Evolutionary conservation across 2,329 filamentous ascomycete genomes (phyloP), one percentile per base, ranked within the genome.

Genomic region (Juglanconis oblonga): DNA sequence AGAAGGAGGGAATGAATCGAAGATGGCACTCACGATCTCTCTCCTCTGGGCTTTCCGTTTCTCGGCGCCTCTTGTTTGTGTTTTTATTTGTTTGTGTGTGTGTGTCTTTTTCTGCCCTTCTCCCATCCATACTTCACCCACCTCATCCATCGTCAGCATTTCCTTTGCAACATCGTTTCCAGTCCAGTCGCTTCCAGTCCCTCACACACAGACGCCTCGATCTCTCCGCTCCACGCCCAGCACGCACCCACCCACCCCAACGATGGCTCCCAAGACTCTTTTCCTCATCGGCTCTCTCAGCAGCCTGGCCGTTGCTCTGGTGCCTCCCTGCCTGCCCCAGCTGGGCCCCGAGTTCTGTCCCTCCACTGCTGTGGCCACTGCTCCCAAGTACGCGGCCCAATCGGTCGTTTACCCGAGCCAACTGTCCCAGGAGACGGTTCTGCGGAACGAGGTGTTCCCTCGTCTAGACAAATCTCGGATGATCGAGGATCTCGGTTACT

Each of bases 261-360:
- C 17, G 6, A 42, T 44, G 38, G 44, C 29, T 17, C 24, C 36
- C 11, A 52, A 29, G 17, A 17, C 48, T 29, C 33, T n/a, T 4
- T 7, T 45, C 7, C 4, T 51, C 36, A n/a, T 57, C n/a, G 10
- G 9, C 40, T 8, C 38, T 35, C 36, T 45, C 47, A 6, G 44
- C n/a, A 5, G 35, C 29, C 9, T 52, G 17, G 47, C 38, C 55
- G 24, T n/a, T n/a, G 36, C 55, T 13, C 35, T 57, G 55, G 31
- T 57, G 10, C 49, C 55, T 52, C 49, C 49, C 32, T 58, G 49
- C 10, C 32, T 47, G 31, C 33, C 49, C 11, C 14, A 48, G 11
- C 38, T 58, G 31, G 55, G 55, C 9, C 32, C 31, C n/a, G 47
- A 51, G 10, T 57, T 51, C n/a, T 57, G 55, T 4, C 55, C 55